Percentiles rank a stretch among this genome's conserved stretches.
phyloP scores from a whole-genome alignment of 768 basidiomycete species.

The Thelephora aurantiotincta region DNA sequence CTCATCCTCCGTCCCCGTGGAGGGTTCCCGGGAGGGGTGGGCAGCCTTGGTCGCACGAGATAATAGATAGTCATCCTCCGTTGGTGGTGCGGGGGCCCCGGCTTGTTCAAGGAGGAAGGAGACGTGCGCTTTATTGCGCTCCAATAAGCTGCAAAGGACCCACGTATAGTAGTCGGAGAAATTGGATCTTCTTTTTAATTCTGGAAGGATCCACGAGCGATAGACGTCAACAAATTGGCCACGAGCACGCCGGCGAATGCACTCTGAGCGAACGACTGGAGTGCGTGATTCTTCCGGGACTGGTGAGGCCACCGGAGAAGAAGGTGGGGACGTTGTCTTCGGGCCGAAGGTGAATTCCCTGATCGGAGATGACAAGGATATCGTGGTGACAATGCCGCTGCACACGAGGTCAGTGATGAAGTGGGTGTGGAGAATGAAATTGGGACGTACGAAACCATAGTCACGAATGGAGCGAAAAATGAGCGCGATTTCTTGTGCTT shows the following conservation, averaged over 20 bases:
- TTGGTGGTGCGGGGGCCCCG: constrained; percentile 3
- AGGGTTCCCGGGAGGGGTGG: constrained; percentile 5
- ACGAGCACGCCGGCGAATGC: constrained; percentile 45
- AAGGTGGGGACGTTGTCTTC: constrained; percentile 16
- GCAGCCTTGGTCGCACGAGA: neutral
- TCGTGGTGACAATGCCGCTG: constrained; percentile 1
- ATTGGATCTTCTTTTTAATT: constrained; percentile 24
- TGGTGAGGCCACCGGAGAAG: constrained; percentile 18
- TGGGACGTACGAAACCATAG: constrained; percentile 42
- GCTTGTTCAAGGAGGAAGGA: constrained; percentile 9
- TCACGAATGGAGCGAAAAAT: constrained; percentile 32
- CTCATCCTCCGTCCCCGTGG: constrained; percentile 24
- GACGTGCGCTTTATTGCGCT: constrained; percentile 25
- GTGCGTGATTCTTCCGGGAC: constrained; percentile 16
- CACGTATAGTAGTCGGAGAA: constrained; percentile 35
- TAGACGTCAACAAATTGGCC: constrained; percentile 55
- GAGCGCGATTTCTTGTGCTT: constrained; percentile 63
- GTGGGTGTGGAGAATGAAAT: neutral
- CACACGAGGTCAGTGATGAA: constrained; percentile 3
- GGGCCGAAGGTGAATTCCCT: constrained; percentile 8
- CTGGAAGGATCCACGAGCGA: constrained; percentile 43
- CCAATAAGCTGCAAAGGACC: constrained; percentile 39
- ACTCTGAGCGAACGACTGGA: constrained; percentile 7
- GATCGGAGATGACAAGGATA: constrained; percentile 6
- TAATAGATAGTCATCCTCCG: constrained; percentile 4